Evolutionary conservation across 768 basidiomycete genomes (phyloP), one percentile per base, ranked within the genome.

Genomic region (Holtermanniella nyarrowii): DNA sequence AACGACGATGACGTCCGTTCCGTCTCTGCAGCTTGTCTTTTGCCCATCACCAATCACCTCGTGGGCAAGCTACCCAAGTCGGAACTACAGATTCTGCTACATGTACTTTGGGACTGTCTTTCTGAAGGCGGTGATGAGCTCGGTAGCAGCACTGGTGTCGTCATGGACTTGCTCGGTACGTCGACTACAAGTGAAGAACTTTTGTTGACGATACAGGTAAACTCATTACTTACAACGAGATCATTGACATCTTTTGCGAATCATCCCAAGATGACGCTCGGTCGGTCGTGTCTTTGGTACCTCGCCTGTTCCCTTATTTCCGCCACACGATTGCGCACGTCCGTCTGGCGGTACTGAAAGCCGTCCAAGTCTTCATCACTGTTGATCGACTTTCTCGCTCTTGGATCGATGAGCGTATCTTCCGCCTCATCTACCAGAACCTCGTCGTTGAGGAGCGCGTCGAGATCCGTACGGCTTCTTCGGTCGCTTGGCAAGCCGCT

Each of bases 161-260:
- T 97, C 22, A 97, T 99, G 95, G 90, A 95, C 66, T 76, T 99
- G 1, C 75, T 99, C n/a, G 86, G 90, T 89, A 57, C 53, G 74
- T 60, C 23, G 18, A 50, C 26, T 44, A 45, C 40, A 26, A 10
- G n/a, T 23, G 12, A 16, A 43, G 13, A 44, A 22, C 44, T 22
- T 26, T 42, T 11, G 37, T 31, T 48, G 31, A 45, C 40, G 16
- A 13, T 23, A 21, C 58, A 90, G 89, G 88, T 20, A 85, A 85
- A 66, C 76, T 95, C 21, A 86, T 93, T 4, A 78, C 82, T 3
- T 87, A 83, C 60, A 77, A 80, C 26, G 74, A 80, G 72, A 86
- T 90, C 20, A 90, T 89, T 42, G 74, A 77, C 21, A 80, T 88
- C 26, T 77, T 93, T 16, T 26, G 46, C 3, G 40, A 48, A 25